A percentile compares a stretch with the other conserved stretches of the same genome.
phyloP scores from a whole-genome alignment of 208 protist genomes.

The Herpetomonas samuelpessoai region DNA sequence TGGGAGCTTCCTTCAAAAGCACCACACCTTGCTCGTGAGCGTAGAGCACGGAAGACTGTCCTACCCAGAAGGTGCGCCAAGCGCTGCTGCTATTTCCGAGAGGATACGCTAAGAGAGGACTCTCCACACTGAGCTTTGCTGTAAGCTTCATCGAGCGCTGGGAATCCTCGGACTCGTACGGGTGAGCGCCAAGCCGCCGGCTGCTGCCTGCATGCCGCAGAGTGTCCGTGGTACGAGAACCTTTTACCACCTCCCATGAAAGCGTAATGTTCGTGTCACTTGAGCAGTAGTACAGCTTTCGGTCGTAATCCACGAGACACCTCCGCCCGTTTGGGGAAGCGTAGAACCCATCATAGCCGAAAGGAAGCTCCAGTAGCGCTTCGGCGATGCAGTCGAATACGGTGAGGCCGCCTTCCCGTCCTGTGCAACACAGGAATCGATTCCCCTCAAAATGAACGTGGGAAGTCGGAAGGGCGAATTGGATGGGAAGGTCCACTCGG shows the following conservation, averaged over 20 bases:
- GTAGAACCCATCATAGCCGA: conserved; percentile 53
- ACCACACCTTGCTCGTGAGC: conserved; percentile 36
- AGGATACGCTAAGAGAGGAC: conserved; percentile 16
- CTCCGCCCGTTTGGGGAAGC: conserved; percentile 38
- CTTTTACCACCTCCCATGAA: conserved; percentile 30
- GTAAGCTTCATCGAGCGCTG: too few relatives aligned
- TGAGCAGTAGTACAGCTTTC: conserved; percentile 33
- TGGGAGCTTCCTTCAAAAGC: conserved; percentile 15
- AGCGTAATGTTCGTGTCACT: conserved; percentile 17
- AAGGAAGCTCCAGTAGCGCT: conserved; percentile 41
- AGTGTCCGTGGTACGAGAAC: too few relatives aligned
- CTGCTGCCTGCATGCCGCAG: too few relatives aligned
- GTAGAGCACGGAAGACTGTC: conserved; percentile 33
- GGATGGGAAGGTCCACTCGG: conserved; percentile 39
- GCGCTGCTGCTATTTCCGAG: conserved; percentile 47
- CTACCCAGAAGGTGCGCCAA: conserved; percentile 46
- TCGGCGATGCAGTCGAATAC: conserved; percentile 54
- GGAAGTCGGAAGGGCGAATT: conserved; percentile 36
- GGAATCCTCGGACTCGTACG: too few relatives aligned
- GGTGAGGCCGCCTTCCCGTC: conserved; percentile 33
- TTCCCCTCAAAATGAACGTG: conserved; percentile 42
- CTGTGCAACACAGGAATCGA: conserved; percentile 54
- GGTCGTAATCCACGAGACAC: conserved; percentile 42
- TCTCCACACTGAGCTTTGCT: neutral
- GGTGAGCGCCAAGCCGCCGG: too few relatives aligned